These are phyloP conservation scores for Fusarium sulawesiense DNA, from an alignment of 2,329 filamentous ascomycete species.

Conservation along the genomic window DNA sequence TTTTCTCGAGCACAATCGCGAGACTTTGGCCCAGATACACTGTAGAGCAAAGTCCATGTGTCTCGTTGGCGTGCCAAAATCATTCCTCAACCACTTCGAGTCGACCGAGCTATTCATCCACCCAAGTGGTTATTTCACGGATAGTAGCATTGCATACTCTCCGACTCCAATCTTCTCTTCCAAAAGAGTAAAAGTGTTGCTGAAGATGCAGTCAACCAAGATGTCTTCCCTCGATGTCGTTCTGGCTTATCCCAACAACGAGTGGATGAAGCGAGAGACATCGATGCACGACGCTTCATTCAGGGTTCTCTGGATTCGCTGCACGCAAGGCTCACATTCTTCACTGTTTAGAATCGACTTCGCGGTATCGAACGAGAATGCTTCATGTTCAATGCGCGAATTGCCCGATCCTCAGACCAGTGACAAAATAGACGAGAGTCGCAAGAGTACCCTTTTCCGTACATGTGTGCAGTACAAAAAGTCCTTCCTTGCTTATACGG, in stretches of 20 bases:
- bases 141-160: not conserved
- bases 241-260: slow-evolving; percentile 1
- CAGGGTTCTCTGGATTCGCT: slow-evolving; percentile 8
- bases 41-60: slow-evolving; percentile 1
- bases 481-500: slow-evolving; percentile 8
- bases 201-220: not conserved
- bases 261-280: slow-evolving; percentile 6
- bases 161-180: not conserved
- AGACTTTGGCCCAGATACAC: not conserved
- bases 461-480: slow-evolving; percentile 12
- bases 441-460: not conserved
- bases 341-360: slow-evolving; percentile 11
- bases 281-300: slow-evolving; percentile 1
- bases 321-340: not conserved
- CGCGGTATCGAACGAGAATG: slow-evolving; percentile 6
- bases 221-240: not conserved
- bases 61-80: slow-evolving; percentile 3
- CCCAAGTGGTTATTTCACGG: not conserved
- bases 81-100: not conserved
- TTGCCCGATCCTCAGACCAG: not conserved
- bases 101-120: slow-evolving; percentile 6
- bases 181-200: not conserved
- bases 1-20: slow-evolving; percentile 4
- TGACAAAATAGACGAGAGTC: not conserved
- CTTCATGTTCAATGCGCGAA: slow-evolving; percentile 9